These are phyloP conservation scores for Gremmenia infestans DNA, from an alignment of 2,329 filamentous ascomycete species.

Conservation along the genomic window DNA sequence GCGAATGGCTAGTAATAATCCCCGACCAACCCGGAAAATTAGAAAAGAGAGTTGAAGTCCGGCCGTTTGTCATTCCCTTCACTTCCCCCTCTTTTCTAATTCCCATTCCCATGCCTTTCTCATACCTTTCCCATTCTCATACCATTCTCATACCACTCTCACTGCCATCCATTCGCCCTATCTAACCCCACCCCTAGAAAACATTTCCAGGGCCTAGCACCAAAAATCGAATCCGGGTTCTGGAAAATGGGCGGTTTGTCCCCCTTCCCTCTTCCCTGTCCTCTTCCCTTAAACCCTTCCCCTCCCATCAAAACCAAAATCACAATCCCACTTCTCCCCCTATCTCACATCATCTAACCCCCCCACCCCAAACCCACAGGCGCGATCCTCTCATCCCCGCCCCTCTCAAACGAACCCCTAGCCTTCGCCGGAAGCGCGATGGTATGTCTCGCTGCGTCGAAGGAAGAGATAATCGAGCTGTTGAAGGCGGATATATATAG, in stretches of 20 bases:
- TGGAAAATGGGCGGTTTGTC: conserved; percentile 52
- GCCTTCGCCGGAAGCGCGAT: conserved; percentile 62
- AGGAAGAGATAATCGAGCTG: conserved; percentile 62
- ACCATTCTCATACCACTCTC: too few relatives aligned
- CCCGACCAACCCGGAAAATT: conserved; percentile 59
- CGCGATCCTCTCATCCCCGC: conserved; percentile 61
- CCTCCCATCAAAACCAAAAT: neutral
- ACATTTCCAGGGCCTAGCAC: conserved; percentile 42
- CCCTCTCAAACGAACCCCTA: conserved; percentile 51
- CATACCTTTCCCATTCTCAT: too few relatives aligned
- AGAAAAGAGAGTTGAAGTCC: conserved; percentile 57
- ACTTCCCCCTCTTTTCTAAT: too few relatives aligned
- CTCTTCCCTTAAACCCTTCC: too few relatives aligned
- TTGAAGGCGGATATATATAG: conserved; percentile 71
- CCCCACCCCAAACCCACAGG: conserved; percentile 38
- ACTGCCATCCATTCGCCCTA: too few relatives aligned
- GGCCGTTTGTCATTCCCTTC: conserved; percentile 37
- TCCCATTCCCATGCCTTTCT: too few relatives aligned
- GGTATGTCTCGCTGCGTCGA: conserved; percentile 59
- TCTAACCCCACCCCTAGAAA: conserved; percentile 8
- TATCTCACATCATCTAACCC: neutral
- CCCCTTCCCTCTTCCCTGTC: neutral
- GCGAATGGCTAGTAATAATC: conserved; percentile 64
- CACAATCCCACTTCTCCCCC: neutral
- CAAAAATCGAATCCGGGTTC: conserved; percentile 48